A percentile compares a stretch with the other conserved stretches of the same genome.
Conservation (phyloP, 2,329 filamentous ascomycete species). For the Hypoxylon sp. region DNA sequence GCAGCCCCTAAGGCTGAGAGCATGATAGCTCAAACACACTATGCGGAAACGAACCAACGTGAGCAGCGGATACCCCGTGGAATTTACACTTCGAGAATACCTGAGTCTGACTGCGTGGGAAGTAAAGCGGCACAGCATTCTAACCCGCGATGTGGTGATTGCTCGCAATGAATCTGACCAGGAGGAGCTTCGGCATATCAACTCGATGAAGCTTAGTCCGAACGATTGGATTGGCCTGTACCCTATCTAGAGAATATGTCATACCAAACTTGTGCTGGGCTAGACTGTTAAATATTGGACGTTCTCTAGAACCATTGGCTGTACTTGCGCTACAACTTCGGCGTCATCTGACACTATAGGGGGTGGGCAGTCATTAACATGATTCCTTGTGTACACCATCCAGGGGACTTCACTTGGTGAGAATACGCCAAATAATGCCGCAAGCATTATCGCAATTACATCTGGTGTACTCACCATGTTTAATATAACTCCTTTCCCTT, state of each 20-base stretch:
- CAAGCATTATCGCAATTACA: neutral
- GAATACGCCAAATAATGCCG: conserved; percentile 6
- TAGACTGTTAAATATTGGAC: conserved; percentile 8
- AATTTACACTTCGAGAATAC: conserved; percentile 13
- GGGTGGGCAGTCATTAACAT: conserved; percentile 9
- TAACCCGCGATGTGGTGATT: conserved; percentile 21
- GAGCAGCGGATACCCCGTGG: conserved; percentile 8
- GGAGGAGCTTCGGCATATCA: conserved; percentile 27
- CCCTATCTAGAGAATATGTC: conserved; percentile 14
- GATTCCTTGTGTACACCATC: conserved; percentile 7
- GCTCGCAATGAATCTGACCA: conserved; percentile 20
- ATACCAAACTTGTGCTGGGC: conserved; percentile 4
- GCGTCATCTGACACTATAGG: conserved; percentile 32
- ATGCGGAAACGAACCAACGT: conserved; percentile 6
- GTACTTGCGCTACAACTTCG: conserved; percentile 21
- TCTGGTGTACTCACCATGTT: conserved; percentile 13
- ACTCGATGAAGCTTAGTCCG: conserved; percentile 17
- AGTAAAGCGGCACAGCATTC: conserved; percentile 34
- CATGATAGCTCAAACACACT: conserved; percentile 4
- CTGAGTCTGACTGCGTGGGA: conserved; percentile 11
- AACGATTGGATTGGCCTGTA: conserved; percentile 11
- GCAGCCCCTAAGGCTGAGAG: conserved; percentile 15
- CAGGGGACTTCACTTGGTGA: conserved; percentile 1
- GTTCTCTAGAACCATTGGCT: conserved; percentile 14
- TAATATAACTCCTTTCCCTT: conserved; percentile 5